Base-by-base conservation (phyloP, 306 rosid species). In the Cicer judaicum region DNA sequence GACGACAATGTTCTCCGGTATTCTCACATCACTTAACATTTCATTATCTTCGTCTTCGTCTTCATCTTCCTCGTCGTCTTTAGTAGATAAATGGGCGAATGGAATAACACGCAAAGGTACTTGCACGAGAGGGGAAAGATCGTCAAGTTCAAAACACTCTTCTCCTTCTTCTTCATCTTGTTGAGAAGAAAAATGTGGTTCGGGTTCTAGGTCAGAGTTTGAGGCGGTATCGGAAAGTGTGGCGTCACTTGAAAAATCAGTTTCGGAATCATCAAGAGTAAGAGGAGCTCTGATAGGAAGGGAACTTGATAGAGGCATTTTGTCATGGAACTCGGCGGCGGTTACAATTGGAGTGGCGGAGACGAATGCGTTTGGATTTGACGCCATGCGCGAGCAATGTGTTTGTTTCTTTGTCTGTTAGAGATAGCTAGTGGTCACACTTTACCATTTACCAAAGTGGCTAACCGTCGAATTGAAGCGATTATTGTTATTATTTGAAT, bases 231-330 rank as follows among this genome's bases (percentile, higher is more conserved):
- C 78, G 68, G 64, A 63, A 50, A 70, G 79, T 59, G 80, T 46
- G 19, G 68, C 55, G 69, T 70, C 79, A 56, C 80, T 77, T 2
- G 84, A 63, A 70, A 64, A 54, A 12, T 70, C 90, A 29, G 85
- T 87, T 34, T 79, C 83, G 21, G 62, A 61, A 64, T 73, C 76
- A 48, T 86, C 83, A 24, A 77, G 54, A 39, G 93, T 90, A 42
- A 54, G 86, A 70, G 93, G 91, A 72, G 96, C 91, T 78, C 91
- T 71, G 72, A 90, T 87, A 70, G 82, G 77, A 52, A 85, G 3
- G 47, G 82, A 83, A 76, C 76, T 78, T 75, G 88, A 77, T 64
- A 74, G 74, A 5, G 69, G 60, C 9, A 36, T 56, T 12, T 66
- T 68, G 44, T 54, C 78, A 46, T 44, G 66, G 40, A 19, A 19